A percentile compares a stretch with the other conserved stretches of the same genome.
Evolutionary conservation across 495 filamentous ascomycete genomes (phyloP).

Genomic region (Thermochaetoides thermophila): DNA sequence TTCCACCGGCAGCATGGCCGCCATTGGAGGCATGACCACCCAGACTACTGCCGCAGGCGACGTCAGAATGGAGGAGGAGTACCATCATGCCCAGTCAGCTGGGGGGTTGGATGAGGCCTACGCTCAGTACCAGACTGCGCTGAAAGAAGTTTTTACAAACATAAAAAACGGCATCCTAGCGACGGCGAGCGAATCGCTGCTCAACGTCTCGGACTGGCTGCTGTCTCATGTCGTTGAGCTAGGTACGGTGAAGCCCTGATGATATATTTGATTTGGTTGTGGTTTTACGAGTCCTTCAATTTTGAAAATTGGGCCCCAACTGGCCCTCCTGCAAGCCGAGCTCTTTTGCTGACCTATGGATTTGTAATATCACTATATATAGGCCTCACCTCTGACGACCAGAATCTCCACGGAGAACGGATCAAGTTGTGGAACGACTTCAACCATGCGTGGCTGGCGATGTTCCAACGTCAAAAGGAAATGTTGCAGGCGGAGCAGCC

Average conservation of each 20-base stretch:
- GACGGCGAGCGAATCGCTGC: constrained; percentile 55
- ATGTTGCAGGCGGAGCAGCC: constrained; percentile 43
- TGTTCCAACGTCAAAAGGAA: constrained; percentile 79
- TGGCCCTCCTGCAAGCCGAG: constrained; percentile 7
- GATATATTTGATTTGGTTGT: too few species aligned
- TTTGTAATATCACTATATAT: constrained; percentile 11
- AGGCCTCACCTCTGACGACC: constrained; percentile 51
- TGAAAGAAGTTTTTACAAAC: constrained; percentile 63
- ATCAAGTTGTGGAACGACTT: constrained; percentile 86
- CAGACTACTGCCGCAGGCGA: constrained; percentile 26
- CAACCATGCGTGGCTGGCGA: constrained; percentile 82
- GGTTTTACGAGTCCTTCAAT: neutral
- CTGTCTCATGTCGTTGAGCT: constrained; percentile 66
- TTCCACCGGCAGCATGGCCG: constrained; percentile 20
- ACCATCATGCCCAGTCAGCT: constrained; percentile 10
- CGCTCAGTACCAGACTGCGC: constrained; percentile 52
- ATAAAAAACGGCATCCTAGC: constrained; percentile 57
- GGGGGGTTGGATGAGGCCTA: constrained; percentile 48
- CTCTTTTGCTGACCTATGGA: neutral
- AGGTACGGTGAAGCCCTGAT: too few species aligned
- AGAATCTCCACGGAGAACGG: constrained; percentile 50
- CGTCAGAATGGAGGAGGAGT: constrained; percentile 30
- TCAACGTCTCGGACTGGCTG: constrained; percentile 75
- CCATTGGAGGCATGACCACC: constrained; percentile 25
- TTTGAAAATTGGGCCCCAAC: neutral